Base-by-base conservation (phyloP, 164 flowering plant species). In the Houttuynia cordata region DNA sequence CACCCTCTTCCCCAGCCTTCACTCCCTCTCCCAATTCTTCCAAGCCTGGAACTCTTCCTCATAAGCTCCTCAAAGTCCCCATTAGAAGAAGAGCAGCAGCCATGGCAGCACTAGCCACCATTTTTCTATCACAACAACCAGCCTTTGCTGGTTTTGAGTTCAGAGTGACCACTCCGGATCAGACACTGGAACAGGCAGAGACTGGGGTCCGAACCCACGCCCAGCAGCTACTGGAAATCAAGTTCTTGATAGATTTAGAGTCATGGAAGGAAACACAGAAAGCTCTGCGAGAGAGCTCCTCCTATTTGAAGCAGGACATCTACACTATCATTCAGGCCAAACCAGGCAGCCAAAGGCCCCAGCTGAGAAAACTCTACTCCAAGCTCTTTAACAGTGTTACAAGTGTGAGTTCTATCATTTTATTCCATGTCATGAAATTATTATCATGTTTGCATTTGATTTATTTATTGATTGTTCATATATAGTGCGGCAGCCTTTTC, bases 261-360 rank as follows among this genome's bases (percentile, higher is more conserved):
- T 71, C 78, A 0, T 89, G 89, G 91, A 67, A 59, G 50, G 91
- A 80, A 42, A 82, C 82, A 17, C 95, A 87, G 67, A 78, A 74
- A 61, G 75, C 54, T 18, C 67, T 85, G 39, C 60, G 97, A 50
- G 71, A 52, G 58, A 84, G 79, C 60, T 75, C 97, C 0, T 52
- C 83, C 0, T 40, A 51, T 42, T 64, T 87, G 47, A 82, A 82
- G 66, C 87, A 76, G 59, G 97, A 90, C 64, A 54, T 90, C 14
- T 82, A 80, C 64, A 84, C 92, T 15, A 71, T 90, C 18, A 90
- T 90, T 49, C 86, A 82, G 64, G 64, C 68, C 52, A 85, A 79
- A 63, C 92, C 94, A 6, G 78, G 80, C 21, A 73, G 19, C 10
- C 69, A 79, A 69, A 80, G 95, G 75, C 83, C 92, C 14, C 66